These are phyloP conservation scores for Fusarium mexicanum DNA, from an alignment of 2,329 filamentous ascomycete species.

Conservation along the genomic window DNA sequence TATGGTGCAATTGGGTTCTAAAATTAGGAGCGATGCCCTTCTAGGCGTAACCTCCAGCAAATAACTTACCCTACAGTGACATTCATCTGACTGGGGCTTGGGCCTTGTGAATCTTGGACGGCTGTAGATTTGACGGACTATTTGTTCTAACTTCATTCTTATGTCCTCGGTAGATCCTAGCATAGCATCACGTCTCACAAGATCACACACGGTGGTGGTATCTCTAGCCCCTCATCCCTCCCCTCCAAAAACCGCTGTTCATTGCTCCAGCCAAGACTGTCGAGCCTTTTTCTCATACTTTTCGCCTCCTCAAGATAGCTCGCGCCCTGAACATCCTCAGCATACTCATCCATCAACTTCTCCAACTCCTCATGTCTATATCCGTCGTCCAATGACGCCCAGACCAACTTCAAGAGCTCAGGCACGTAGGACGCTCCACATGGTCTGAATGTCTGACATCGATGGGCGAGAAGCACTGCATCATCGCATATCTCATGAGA, in stretches of 20 bases:
- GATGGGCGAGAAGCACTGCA: not conserved
- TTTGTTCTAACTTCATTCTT: not conserved
- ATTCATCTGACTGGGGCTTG: too few relatives aligned
- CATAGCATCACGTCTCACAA: not conserved
- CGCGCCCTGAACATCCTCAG: conserved; percentile 10
- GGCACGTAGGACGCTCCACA: conserved; percentile 17
- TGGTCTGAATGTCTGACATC: conserved; percentile 5
- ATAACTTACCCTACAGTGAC: not conserved
- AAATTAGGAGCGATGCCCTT: not conserved
- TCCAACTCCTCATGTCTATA: conserved; percentile 23
- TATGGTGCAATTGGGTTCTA: not conserved
- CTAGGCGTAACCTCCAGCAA: not conserved
- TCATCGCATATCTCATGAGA: conserved; percentile 11
- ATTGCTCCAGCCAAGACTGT: conserved; percentile 6
- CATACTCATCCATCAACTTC: not conserved
- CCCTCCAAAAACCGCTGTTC: not conserved
- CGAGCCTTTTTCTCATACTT: not conserved
- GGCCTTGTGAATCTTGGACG: not conserved
- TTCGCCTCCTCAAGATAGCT: conserved; percentile 9
- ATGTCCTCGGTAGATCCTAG: too few relatives aligned
- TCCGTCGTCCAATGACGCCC: conserved; percentile 11
- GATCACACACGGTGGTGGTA: conserved; percentile 10
- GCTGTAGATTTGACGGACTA: not conserved
- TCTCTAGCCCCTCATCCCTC: not conserved
- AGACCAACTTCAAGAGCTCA: conserved; percentile 15